Conservation (phyloP, 2,329 filamentous ascomycete species). For the Fusarium chuoi region DNA sequence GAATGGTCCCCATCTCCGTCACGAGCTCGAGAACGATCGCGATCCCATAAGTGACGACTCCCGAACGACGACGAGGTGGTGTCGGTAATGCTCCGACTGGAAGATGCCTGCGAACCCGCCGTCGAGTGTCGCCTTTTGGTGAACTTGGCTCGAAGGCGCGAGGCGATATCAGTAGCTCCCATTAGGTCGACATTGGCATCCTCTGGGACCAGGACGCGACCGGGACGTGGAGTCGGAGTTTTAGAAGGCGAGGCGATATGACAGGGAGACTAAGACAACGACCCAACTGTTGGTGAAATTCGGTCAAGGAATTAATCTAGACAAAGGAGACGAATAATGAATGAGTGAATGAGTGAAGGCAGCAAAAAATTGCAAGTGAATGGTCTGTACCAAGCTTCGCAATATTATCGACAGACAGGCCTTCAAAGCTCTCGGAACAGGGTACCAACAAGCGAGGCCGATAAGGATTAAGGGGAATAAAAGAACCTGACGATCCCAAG, state of each 20-base stretch:
- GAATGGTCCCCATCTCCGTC: slow-evolving; percentile 29
- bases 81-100: slow-evolving; percentile 42
- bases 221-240: slow-evolving; percentile 14
- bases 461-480: slow-evolving; percentile 21
- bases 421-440: slow-evolving; percentile 9
- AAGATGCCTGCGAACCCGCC: slow-evolving; percentile 51
- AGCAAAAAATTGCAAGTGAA: slow-evolving; percentile 2
- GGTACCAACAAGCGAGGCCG: slow-evolving; percentile 29
- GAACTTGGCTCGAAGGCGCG: slow-evolving; percentile 60
- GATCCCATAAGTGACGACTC: slow-evolving; percentile 41
- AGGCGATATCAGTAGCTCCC: slow-evolving; percentile 56
- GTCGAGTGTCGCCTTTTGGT: slow-evolving; percentile 55
- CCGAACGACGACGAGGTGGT: slow-evolving; percentile 32
- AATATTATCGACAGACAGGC: slow-evolving; percentile 32
- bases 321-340: slow-evolving; percentile 12
- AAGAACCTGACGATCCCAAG: neutral
- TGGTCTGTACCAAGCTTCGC: slow-evolving; percentile 23
- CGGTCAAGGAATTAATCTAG: neutral
- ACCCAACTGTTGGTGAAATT: neutral
- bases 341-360: slow-evolving; percentile 14
- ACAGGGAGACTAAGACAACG: slow-evolving; percentile 29
- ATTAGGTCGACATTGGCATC: slow-evolving; percentile 46
- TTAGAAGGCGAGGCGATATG: neutral
- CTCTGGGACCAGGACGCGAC: slow-evolving; percentile 22
- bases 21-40: slow-evolving; percentile 35